A percentile compares a stretch with the other conserved stretches of the same genome.
These are phyloP conservation scores for Syzygium grande DNA, from an alignment of 345 rosid genomes.

Conservation along the genomic window DNA sequence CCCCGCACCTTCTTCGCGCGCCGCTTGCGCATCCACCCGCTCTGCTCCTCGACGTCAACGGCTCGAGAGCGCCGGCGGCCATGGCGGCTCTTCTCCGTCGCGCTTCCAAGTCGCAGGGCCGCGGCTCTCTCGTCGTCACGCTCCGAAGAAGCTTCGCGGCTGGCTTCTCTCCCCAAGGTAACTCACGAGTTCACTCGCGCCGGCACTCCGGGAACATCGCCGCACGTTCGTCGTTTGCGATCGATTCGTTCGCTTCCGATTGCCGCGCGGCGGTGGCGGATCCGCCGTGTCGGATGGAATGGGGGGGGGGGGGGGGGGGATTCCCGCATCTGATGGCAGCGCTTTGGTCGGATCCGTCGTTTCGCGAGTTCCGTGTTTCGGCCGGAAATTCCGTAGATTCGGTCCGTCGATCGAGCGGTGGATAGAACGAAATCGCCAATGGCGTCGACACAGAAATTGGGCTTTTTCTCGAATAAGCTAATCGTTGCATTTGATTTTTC, in stretches of 20 bases:
- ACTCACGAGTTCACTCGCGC: not conserved
- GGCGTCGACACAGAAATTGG: not conserved
- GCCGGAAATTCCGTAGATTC: not conserved
- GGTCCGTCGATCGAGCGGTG: not conserved
- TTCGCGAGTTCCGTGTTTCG: not conserved
- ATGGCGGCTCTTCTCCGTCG: conserved; percentile 17
- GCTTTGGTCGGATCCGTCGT: not conserved
- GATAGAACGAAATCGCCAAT: not conserved
- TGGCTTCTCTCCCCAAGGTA: conserved; percentile 31
- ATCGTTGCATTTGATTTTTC: not conserved
- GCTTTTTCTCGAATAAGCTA: not conserved
- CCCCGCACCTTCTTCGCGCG: not conserved
- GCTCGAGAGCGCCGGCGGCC: not conserved
- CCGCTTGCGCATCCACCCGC: not conserved
- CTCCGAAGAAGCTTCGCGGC: conserved; percentile 15
- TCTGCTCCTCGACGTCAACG: not conserved
- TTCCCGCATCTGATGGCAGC: not conserved
- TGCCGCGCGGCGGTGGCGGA: not conserved
- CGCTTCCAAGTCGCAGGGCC: conserved; percentile 13
- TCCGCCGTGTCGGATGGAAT: not conserved
- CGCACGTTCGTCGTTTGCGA: not conserved
- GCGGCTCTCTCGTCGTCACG: not conserved
- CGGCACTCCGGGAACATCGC: not conserved
- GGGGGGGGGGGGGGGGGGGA: not conserved
- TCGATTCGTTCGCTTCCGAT: not conserved